phyloP scores from a whole-genome alignment of 768 basidiomycete species.

The Russula sp. region DNA sequence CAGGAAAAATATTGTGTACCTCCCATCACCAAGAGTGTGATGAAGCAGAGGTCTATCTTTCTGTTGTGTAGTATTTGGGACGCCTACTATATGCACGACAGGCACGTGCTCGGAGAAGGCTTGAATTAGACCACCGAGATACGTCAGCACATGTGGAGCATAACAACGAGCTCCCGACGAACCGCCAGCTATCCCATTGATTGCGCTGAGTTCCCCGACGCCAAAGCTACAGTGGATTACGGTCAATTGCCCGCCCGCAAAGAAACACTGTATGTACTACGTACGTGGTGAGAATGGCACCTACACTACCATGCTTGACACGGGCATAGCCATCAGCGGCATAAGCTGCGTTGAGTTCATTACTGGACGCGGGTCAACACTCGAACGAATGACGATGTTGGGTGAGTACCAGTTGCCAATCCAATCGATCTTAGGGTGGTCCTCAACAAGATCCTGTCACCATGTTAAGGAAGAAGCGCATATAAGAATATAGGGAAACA shows the following conservation, averaged over 20 bases:
- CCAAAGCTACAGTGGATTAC: slow-evolving; percentile 58
- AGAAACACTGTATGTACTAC: slow-evolving; percentile 20
- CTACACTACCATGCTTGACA: slow-evolving; percentile 69
- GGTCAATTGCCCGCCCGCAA: background rate
- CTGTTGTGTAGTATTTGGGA: slow-evolving; percentile 72
- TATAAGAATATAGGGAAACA: slow-evolving; percentile 22
- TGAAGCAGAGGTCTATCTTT: slow-evolving; percentile 73
- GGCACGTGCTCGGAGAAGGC: slow-evolving; percentile 89
- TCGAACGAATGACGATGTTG: background rate
- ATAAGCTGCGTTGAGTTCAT: slow-evolving; percentile 84
- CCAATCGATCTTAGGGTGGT: slow-evolving; percentile 75
- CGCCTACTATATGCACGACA: slow-evolving; percentile 83
- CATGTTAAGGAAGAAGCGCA: slow-evolving; percentile 14
- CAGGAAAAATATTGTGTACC: slow-evolving; percentile 39
- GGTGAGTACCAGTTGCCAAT: slow-evolving; percentile 71
- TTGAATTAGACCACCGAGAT: slow-evolving; percentile 31
- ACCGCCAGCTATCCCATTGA: slow-evolving; percentile 81
- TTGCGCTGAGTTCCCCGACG: slow-evolving; percentile 89
- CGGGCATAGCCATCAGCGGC: slow-evolving; percentile 93
- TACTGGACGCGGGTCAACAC: slow-evolving; percentile 44
- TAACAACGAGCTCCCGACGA: slow-evolving; percentile 22
- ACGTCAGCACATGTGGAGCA: background rate
- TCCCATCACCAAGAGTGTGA: slow-evolving; percentile 84
- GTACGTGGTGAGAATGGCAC: slow-evolving; percentile 78
- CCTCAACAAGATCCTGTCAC: slow-evolving; percentile 74